These are phyloP conservation scores for Paulinella micropora DNA, from an alignment of 78 protist species.

Conservation along the genomic window DNA sequence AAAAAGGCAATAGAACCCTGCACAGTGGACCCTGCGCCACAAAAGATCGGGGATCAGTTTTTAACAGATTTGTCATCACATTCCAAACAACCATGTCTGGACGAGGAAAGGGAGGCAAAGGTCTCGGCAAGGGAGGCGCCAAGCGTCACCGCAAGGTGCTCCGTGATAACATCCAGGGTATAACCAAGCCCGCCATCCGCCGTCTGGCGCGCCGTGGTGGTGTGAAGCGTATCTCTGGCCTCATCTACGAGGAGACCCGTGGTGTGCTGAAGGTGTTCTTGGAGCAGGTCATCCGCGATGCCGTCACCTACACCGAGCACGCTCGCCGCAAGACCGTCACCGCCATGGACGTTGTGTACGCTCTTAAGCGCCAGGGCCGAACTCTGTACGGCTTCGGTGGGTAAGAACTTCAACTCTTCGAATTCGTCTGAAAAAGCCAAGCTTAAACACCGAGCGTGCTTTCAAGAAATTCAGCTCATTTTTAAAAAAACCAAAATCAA, in stretches of 20 bases:
- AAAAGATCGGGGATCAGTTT: too few species aligned
- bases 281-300: conserved; percentile 57
- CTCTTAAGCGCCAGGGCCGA: conserved; percentile 85
- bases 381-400: conserved; percentile 89
- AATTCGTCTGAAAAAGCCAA: too few species aligned
- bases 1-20: too few species aligned
- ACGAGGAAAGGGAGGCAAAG: conserved; percentile 37
- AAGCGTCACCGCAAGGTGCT: conserved; percentile 37
- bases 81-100: too few species aligned
- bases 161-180: conserved; percentile 39
- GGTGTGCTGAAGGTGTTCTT: conserved; percentile 3
- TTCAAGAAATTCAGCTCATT: too few species aligned
- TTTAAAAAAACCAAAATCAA: too few species aligned
- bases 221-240: conserved; percentile 36
- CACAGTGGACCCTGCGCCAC: too few species aligned
- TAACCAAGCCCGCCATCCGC: conserved; percentile 50
- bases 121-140: conserved; percentile 42
- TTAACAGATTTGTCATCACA: too few species aligned
- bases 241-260: conserved; percentile 39
- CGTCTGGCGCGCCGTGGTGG: conserved; percentile 48
- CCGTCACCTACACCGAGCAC: conserved; percentile 88
- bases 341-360: conserved; percentile 85
- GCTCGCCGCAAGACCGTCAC: conserved; percentile 86
- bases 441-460: too few species aligned
- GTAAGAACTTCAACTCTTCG: too few species aligned